A percentile compares a stretch with the other conserved stretches of the same genome.
Evolutionary conservation across 768 basidiomycete species (phyloP).

Genomic region (Boletus subparvulus): DNA sequence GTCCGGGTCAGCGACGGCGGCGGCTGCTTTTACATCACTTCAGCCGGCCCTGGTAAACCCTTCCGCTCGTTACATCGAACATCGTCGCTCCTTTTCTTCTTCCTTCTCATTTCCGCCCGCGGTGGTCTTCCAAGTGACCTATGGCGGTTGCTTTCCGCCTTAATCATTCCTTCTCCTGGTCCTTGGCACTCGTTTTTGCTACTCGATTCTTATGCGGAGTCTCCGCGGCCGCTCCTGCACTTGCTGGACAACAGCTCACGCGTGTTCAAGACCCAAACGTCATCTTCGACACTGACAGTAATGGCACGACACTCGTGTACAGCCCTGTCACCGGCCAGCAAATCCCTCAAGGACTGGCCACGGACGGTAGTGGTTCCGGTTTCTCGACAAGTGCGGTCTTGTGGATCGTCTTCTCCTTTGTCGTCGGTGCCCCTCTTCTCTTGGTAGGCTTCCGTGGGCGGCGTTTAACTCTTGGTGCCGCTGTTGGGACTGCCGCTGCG

Average conservation of each 20-base stretch:
- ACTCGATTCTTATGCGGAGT: constrained; percentile 6
- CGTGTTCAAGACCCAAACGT: constrained; percentile 32
- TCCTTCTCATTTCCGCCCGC: constrained; percentile 1
- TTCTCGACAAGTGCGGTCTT: constrained; percentile 50
- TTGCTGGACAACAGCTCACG: constrained; percentile 16
- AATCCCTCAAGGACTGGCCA: constrained; percentile 53
- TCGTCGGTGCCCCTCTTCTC: constrained; percentile 54
- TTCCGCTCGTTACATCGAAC: constrained; percentile 14
- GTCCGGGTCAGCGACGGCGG: not conserved
- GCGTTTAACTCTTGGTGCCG: constrained; percentile 55
- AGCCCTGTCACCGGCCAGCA: constrained; percentile 42
- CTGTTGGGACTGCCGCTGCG: constrained; percentile 49
- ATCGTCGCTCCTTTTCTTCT: constrained; percentile 12
- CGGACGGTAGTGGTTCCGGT: constrained; percentile 57
- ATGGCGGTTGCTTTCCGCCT: constrained; percentile 28
- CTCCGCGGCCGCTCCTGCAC: constrained; percentile 5
- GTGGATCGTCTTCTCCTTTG: constrained; percentile 56
- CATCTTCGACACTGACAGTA: constrained; percentile 15
- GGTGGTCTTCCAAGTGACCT: constrained; percentile 19
- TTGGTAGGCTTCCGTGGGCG: constrained; percentile 56
- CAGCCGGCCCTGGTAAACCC: not conserved
- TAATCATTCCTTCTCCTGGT: constrained; percentile 15
- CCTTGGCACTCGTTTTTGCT: constrained; percentile 16
- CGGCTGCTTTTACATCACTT: constrained; percentile 6
- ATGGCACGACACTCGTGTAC: constrained; percentile 44